A percentile compares a stretch with the other conserved stretches of the same genome.
phyloP scores from a whole-genome alignment of 495 filamentous ascomycete species.

The Aspergillus cavernicola region DNA sequence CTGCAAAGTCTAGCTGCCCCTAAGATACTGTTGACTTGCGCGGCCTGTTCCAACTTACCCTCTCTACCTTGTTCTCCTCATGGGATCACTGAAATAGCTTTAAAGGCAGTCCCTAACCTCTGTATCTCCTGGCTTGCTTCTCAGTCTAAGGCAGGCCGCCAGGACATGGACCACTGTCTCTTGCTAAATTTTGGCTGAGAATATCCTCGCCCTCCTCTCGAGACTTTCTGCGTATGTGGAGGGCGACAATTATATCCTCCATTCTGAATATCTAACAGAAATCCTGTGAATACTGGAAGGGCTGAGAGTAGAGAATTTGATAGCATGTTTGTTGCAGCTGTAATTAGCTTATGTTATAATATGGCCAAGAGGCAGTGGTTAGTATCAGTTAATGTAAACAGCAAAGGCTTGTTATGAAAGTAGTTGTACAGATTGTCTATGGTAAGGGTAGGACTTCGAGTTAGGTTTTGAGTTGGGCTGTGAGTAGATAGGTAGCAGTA shows the following conservation, averaged over 20 bases:
- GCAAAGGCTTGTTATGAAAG: background rate
- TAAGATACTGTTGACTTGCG: no score
- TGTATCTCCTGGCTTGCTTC: background rate
- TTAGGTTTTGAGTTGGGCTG: background rate
- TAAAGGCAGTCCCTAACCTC: background rate
- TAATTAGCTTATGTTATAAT: background rate
- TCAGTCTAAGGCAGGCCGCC: background rate
- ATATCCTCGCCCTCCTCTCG: background rate
- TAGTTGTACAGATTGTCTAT: background rate
- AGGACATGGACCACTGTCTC: background rate
- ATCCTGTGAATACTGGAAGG: background rate
- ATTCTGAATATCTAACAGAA: background rate
- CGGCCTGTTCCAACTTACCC: no score
- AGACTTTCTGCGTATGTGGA: background rate
- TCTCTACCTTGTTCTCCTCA: background rate
- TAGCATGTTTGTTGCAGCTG: background rate
- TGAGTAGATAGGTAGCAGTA: background rate
- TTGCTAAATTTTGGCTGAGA: background rate
- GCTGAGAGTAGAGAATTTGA: background rate
- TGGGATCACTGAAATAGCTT: background rate
- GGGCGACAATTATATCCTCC: background rate
- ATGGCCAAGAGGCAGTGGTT: background rate
- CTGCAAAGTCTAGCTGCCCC: no score
- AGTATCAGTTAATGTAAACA: background rate
- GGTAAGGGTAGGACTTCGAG: background rate